Conservation (phyloP, 768 basidiomycete genomes). For the Hericium alpestre region DNA sequence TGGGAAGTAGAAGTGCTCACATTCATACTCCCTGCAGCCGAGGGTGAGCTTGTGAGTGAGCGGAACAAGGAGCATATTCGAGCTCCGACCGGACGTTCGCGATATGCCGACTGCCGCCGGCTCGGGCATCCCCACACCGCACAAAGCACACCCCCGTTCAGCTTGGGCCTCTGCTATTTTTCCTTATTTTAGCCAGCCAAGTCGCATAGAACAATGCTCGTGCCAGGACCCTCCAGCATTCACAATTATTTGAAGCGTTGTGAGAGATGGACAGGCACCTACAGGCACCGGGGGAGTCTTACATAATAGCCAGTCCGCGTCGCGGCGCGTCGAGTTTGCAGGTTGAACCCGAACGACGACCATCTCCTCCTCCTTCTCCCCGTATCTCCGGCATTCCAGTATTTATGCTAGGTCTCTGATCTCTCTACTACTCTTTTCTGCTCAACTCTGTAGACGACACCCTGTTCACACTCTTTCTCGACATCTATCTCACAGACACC, state of each 20-base stretch:
- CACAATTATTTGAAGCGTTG: not conserved
- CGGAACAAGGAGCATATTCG: constrained; percentile 18
- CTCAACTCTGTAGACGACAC: constrained; percentile 13
- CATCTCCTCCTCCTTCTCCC: not conserved
- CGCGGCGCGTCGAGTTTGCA: not conserved
- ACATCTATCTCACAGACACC: constrained; percentile 12
- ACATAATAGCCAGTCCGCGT: not conserved
- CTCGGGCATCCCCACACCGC: not conserved
- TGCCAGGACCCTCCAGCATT: not conserved
- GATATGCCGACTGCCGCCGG: not conserved
- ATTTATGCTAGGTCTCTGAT: not conserved
- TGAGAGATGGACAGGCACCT: not conserved
- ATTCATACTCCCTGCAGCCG: constrained; percentile 28
- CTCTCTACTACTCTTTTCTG: not conserved
- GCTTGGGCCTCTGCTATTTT: too few relatives aligned
- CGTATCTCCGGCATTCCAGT: not conserved
- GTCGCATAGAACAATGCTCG: too few relatives aligned
- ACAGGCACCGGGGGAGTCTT: not conserved
- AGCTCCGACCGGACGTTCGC: constrained; percentile 16
- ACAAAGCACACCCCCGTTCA: not conserved
- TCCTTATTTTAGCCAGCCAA: too few relatives aligned
- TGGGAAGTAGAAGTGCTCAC: constrained; percentile 23
- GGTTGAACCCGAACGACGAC: not conserved
- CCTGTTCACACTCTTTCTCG: constrained; percentile 9
- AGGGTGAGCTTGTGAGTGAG: constrained; percentile 13